phyloP scores from a whole-genome alignment of 2,329 filamentous ascomycete species.

The Colletotrichum sp. region DNA sequence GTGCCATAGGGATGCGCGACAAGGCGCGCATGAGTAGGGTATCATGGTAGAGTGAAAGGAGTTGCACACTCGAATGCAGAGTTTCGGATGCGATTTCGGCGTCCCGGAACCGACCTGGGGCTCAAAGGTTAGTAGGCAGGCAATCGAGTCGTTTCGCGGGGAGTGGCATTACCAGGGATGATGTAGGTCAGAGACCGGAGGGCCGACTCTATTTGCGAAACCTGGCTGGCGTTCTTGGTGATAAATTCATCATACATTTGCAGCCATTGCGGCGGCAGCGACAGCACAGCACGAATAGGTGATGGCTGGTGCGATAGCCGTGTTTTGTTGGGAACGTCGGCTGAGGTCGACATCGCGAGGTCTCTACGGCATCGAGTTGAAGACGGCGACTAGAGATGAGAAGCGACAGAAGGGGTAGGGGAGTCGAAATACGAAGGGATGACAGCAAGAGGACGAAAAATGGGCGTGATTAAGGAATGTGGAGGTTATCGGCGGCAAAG shows the following conservation, averaged over 20 bases:
- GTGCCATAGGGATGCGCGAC: conserved; percentile 61
- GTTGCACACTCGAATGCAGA: conserved; percentile 85
- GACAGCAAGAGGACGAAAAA: not conserved
- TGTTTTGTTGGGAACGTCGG: conserved; percentile 19
- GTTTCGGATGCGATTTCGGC: conserved; percentile 95
- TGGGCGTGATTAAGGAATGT: not conserved
- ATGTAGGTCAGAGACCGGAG: conserved; percentile 94
- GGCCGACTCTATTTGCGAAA: conserved; percentile 94
- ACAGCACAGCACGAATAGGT: conserved; percentile 42
- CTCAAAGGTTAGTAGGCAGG: not conserved
- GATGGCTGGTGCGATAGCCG: conserved; percentile 12
- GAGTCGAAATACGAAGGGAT: not conserved
- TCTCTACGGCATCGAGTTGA: not conserved
- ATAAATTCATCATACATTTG: conserved; percentile 87
- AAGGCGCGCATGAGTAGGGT: conserved; percentile 74
- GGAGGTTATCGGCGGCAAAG: not conserved
- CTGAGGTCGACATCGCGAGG: conserved; percentile 19
- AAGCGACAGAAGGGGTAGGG: not conserved
- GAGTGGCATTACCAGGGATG: conserved; percentile 71
- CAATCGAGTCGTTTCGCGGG: not conserved
- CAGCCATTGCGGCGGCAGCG: conserved; percentile 70
- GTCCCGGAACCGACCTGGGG: conserved; percentile 80
- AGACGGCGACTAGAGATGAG: not conserved
- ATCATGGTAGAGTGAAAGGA: conserved; percentile 93
- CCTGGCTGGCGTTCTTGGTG: conserved; percentile 90